Percentiles rank a stretch among this genome's conserved stretches.
These are phyloP conservation scores for Lenzites betulinus DNA, from an alignment of 768 basidiomycete species.

Conservation along the genomic window DNA sequence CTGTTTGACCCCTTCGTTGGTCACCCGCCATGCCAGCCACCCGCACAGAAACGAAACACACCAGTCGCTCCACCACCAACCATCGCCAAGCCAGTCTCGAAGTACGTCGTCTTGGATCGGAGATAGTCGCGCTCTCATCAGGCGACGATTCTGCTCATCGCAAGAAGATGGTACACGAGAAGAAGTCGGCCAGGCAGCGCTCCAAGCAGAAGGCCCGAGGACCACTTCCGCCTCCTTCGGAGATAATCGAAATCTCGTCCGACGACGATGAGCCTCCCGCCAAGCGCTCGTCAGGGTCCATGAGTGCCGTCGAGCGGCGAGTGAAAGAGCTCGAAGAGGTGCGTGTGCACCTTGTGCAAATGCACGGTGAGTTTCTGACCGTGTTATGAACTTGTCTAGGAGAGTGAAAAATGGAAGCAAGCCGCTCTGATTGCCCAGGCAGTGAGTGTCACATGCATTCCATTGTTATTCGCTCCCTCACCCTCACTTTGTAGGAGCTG, in stretches of 20 bases:
- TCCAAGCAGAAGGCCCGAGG: conserved; percentile 19
- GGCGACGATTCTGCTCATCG: conserved; percentile 22
- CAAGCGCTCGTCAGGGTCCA: conserved; percentile 6
- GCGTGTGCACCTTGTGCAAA: not conserved
- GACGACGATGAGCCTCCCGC: conserved; percentile 21
- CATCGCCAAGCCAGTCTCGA: conserved; percentile 5
- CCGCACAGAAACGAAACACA: conserved; percentile 15
- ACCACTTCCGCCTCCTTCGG: conserved; percentile 13
- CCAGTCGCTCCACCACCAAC: conserved; percentile 16
- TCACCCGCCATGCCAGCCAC: conserved; percentile 21
- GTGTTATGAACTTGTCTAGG: not conserved
- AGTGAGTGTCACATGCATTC: not conserved
- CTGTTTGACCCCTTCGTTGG: not conserved
- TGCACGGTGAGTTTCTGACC: not conserved
- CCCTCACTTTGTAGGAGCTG: no score
- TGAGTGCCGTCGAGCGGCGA: conserved; percentile 3
- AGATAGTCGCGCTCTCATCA: conserved; percentile 25
- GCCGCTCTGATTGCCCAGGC: not conserved
- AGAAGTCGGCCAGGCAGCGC: conserved; percentile 3
- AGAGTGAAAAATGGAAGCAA: conserved; percentile 9
- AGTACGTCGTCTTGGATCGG: not conserved
- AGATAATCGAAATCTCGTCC: conserved; percentile 30
- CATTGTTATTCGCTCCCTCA: no score
- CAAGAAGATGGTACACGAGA: conserved; percentile 6
- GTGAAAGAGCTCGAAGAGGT: conserved; percentile 21